Base-by-base conservation (phyloP, 371 early-diverging fungal species). In the Catenaria anguillulae region DNA sequence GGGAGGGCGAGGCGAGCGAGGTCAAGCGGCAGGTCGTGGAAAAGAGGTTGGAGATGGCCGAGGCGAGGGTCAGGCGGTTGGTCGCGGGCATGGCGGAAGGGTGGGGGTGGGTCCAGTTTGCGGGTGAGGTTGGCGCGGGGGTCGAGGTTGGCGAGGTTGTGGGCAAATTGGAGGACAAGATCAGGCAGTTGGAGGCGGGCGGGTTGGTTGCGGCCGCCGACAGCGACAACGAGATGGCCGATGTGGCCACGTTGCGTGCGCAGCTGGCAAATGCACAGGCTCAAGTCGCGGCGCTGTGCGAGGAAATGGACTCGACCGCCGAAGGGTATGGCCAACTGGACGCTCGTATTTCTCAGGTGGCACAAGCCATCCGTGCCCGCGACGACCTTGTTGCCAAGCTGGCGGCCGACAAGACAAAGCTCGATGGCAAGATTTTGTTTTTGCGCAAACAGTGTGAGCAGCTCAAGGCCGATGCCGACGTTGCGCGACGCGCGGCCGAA, bases 391-490 rank as follows among this genome's bases (percentile, higher is more conserved):
- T 29, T 8, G 26, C 52, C 29, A 26, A 31, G 4, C 31, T 50
- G 52, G 23, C 29, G 15, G 52, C 52, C 52, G 52, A 50, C 23
- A 50, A 50, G 52, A 19, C 52, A 26, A 50, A 50, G 52, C 52
- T 50, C 29, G 52, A 50, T 31, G 29, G 52, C 31, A 50, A 50
- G 52, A 50, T 50, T 29, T 23, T 50, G 31, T 50, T 50, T 8
- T 29, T 50, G 52, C 52, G 52, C 26, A 50, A 50, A 23, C 52
- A 50, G 29, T 10, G 8, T 31, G 52, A 50, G 29, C 52, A 50
- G 52, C 52, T 50, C 52, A 50, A 50, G 52, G 52, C 52, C 52
- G 52, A 50, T 15, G 26, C 52, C 52, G 52, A 50, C 52, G 29
- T 8, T 2, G 52, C 8, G 13, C 52, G 52, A 17, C 26, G 31